Percentiles rank a stretch among this genome's conserved stretches.
Conservation (phyloP, 2,329 filamentous ascomycete genomes). For the Pseudocercospora cruenta region DNA sequence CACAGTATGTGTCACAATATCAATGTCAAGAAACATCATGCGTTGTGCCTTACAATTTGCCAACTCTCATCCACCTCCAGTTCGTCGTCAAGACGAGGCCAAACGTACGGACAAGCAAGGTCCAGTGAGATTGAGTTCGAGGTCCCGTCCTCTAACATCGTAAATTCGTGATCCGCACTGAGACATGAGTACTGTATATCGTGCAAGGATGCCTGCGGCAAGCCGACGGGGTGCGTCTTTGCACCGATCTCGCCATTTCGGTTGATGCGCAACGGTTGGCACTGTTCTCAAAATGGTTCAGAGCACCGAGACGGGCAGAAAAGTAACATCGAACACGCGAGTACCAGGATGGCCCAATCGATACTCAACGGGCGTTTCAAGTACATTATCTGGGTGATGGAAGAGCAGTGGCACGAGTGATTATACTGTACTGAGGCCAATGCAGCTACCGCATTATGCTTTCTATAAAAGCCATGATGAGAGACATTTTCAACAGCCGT, state of each 20-base stretch:
- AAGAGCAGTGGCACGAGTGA: not conserved
- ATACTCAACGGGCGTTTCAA: not conserved
- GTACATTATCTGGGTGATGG: not conserved
- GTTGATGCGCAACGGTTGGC: not conserved
- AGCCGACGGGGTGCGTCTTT: not conserved
- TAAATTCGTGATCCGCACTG: not conserved
- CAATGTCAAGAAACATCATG: not conserved
- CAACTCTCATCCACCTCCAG: no score
- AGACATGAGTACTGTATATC: not conserved
- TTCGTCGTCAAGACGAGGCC: no score
- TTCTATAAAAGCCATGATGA: not conserved
- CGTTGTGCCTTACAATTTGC: not conserved
- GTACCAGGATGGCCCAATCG: not conserved
- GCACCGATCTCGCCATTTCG: not conserved
- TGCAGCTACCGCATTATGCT: not conserved
- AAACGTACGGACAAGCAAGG: not conserved
- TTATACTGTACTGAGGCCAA: not conserved
- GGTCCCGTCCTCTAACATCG: not conserved
- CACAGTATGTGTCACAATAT: constrained; percentile 4
- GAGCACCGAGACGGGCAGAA: not conserved
- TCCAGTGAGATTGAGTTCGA: not conserved
- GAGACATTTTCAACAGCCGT: not conserved
- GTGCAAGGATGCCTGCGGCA: not conserved
- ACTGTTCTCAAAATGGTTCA: not conserved
- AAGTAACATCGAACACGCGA: not conserved